These are phyloP conservation scores for Tricholoma terreum DNA, from an alignment of 768 basidiomycete species.

Conservation along the genomic window DNA sequence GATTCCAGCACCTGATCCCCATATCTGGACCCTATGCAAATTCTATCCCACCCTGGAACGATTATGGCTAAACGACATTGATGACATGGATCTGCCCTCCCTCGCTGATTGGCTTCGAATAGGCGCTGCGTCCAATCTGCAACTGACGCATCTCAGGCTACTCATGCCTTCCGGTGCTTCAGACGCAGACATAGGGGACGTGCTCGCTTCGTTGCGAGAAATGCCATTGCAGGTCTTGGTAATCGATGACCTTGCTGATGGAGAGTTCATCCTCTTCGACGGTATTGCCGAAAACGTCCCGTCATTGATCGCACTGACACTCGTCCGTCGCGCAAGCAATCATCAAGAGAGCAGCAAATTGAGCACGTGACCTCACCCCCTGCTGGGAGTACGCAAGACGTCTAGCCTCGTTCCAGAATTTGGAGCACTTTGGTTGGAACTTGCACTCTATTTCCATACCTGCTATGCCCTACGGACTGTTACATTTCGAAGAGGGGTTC, in stretches of 20 bases:
- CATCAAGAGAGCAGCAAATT: conserved; percentile 20
- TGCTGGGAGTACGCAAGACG: conserved; percentile 28
- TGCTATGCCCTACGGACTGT: not conserved
- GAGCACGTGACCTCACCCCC: conserved; percentile 21
- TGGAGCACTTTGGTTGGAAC: conserved; percentile 23
- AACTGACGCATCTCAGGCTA: conserved; percentile 25
- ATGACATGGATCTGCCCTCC: conserved; percentile 13
- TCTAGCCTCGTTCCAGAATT: conserved; percentile 10
- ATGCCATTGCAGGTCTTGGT: conserved; percentile 22
- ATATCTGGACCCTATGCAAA: conserved; percentile 15
- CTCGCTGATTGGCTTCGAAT: conserved; percentile 10
- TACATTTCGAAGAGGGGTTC: not conserved
- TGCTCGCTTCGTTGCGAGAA: conserved; percentile 13
- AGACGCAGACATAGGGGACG: conserved; percentile 13
- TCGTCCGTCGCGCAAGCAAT: conserved; percentile 22
- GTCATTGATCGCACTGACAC: conserved; percentile 21
- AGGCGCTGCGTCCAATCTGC: conserved; percentile 3
- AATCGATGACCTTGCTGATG: conserved; percentile 23
- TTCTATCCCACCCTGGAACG: conserved; percentile 19
- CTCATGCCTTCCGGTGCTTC: conserved; percentile 20
- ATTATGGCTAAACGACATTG: conserved; percentile 22
- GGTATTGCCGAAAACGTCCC: conserved; percentile 20
- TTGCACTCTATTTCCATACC: not conserved
- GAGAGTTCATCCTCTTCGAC: conserved; percentile 15
- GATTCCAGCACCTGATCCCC: conserved; percentile 10